A percentile compares a stretch with the other conserved stretches of the same genome.
phyloP scores from a whole-genome alignment of 805 yeast species.

The Candida sphagnicola region DNA sequence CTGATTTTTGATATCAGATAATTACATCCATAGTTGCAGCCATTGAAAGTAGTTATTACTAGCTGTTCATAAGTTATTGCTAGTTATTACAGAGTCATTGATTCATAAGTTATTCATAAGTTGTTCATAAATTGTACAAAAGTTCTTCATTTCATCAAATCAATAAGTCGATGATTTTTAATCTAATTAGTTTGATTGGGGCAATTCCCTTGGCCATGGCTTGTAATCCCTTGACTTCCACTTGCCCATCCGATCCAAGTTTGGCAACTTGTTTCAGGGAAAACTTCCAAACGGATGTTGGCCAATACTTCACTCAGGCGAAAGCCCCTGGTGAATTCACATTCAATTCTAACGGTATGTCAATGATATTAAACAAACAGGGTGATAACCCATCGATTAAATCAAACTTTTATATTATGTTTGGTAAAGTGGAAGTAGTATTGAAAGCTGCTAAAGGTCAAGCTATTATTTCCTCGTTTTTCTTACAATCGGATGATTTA shows the following conservation, averaged over 20 bases:
- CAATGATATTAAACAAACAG: slow-evolving; percentile 54
- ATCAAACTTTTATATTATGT: slow-evolving; percentile 83
- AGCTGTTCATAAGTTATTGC: no score
- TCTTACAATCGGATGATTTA: slow-evolving; percentile 74
- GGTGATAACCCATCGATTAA: slow-evolving; percentile 75
- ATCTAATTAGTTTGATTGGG: not conserved
- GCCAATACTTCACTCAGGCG: slow-evolving; percentile 17
- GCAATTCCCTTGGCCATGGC: not conserved
- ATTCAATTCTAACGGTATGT: slow-evolving; percentile 49
- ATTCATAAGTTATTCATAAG: no score
- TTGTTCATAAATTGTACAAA: no score
- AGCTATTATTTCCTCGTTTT: slow-evolving; percentile 80
- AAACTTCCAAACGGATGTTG: slow-evolving; percentile 17
- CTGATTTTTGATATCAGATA: no score
- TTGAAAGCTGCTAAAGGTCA: slow-evolving; percentile 71
- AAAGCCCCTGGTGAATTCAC: slow-evolving; percentile 26
- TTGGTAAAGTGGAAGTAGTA: slow-evolving; percentile 74
- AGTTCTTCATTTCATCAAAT: no score
- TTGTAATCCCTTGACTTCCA: slow-evolving; percentile 26
- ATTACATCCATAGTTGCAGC: no score
- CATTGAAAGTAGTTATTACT: no score
- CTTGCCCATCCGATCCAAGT: slow-evolving; percentile 28
- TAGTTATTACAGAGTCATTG: no score
- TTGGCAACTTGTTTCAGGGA: slow-evolving; percentile 26
- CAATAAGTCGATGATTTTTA: not conserved